Base-by-base conservation (phyloP, 805 yeast species). In the Suhomyces sp. region DNA sequence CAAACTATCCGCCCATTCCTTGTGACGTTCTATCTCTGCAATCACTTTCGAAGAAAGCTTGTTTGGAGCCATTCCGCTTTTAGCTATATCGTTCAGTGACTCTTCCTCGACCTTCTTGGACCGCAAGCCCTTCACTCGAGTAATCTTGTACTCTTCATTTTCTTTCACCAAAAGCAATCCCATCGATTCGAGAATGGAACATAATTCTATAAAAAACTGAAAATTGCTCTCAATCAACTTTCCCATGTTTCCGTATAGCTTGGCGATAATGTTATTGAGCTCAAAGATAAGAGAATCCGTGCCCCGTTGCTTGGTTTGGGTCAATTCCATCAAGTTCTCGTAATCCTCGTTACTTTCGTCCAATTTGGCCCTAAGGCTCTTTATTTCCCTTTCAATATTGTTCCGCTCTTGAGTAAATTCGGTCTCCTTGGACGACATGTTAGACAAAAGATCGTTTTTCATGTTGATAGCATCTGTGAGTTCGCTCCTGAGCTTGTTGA, bases 101-200 rank as follows among this genome's bases (percentile, higher is more conserved):
- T 64, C 71, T 9, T 68, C 73, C 40, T 70, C 65, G 8, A 33
- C 53, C 49, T 66, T 68, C 50, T 76, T 79, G 46, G 80, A 78
- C 55, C 84, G 75, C 55, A 88, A 70, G 0, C 97, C 97, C 63
- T 88, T 88, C 3, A 90, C 97, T 54, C 97, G 77, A 46, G 83
- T 83, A 25, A 88, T 81, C 47, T 77, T 77, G 43, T 77, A 72
- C 8, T 67, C 72, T 15, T 74, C 69, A 13, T 50, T 52, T 9
- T 66, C 66, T 47, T 76, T 75, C 2, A 80, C 74, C 46, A 88
- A 76, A 35, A 90, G 75, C 45, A 91, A 72, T 0, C 97, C 97
- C 76, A 91, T 83, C 3, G 86, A 77, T 61, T 88, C 96, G 29
- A 89, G 70, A 3, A 86, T 69, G 46, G 79, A 71, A 52, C 92